Base-by-base conservation (phyloP, 106 monocot genomes). In the Alisma plantagoaquatica region DNA sequence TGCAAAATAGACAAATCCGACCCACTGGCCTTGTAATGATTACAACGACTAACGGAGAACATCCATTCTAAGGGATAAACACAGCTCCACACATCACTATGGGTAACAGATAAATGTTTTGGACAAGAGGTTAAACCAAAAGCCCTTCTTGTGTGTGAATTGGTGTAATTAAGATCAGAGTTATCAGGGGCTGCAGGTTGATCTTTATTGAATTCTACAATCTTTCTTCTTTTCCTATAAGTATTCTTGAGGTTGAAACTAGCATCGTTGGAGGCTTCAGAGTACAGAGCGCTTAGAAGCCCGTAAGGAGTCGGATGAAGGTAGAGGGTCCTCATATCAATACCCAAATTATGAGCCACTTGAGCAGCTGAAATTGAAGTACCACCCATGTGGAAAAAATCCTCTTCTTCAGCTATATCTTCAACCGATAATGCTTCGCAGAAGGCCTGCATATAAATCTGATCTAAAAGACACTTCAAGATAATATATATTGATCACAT, bases 361-460 rank as follows among this genome's bases (percentile, higher is more conserved):
- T 88, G 80, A 20, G 94, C 94, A 60, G 94, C 94, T 53, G 77
- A 73, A 64, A 94, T 72, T 61, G 94, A 94, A 42, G 77, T 73
- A 61, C 94, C 87, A 70, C 94, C 94, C 70, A 80, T 42, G 45
- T 62, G 17, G 61, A 94, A 88, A 66, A 94, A 94, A 63, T 94
- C 81, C 57, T 84, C 87, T 58, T 64, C 3, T 6, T 81, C 84
- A 20, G 56, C 51, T 49, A 94, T 28, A 68, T 84, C 75, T 63
- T 75, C 57, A 33, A 84, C 57, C 11, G 42, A 64, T 21, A 94
- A 53, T 4, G 54, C 77, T 58, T 83, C 73, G 69, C 46, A 62
- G 57, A 88, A 94, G 45, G 64, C 88, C 93, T 94, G 59, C 27
- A n/a, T 31, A 1, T 2, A 49, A 49, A 14, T 10, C 18, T 9